Conservation (phyloP, 208 protist species). For the Wallacemonas sp. region DNA sequence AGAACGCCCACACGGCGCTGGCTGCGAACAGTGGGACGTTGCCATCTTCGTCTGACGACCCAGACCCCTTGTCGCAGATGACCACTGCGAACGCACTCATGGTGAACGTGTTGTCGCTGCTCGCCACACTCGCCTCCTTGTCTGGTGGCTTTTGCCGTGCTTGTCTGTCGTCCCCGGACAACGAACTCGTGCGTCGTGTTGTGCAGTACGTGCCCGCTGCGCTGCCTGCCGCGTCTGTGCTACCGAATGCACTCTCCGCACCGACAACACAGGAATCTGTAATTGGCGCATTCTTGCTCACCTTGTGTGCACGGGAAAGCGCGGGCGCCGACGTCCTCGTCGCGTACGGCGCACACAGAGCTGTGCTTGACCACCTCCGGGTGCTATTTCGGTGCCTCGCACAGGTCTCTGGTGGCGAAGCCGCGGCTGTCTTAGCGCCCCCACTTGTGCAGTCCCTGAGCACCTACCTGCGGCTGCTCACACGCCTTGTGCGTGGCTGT, state of each 20-base stretch:
- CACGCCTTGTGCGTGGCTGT: not conserved
- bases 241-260: not conserved
- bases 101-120: constrained; percentile 17
- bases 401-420: not conserved
- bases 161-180: constrained; percentile 11
- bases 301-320: constrained; percentile 1
- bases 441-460: not conserved
- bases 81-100: constrained; percentile 7
- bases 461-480: not conserved
- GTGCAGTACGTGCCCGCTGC: constrained; percentile 1
- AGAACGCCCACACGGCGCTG: not conserved
- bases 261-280: not conserved
- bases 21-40: not conserved
- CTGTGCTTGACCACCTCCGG: constrained; percentile 17
- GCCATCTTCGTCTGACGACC: not conserved
- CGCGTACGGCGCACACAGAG: constrained; percentile 29
- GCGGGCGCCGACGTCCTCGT: constrained; percentile 37
- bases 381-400: not conserved
- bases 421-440: not conserved
- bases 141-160: constrained; percentile 13
- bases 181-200: constrained; percentile 3
- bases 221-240: not conserved
- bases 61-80: not conserved
- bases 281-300: not conserved
- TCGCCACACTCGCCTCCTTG: constrained; percentile 16